Base-by-base conservation (phyloP, 2,329 filamentous ascomycete genomes). In the Emergomyces orientalis region DNA sequence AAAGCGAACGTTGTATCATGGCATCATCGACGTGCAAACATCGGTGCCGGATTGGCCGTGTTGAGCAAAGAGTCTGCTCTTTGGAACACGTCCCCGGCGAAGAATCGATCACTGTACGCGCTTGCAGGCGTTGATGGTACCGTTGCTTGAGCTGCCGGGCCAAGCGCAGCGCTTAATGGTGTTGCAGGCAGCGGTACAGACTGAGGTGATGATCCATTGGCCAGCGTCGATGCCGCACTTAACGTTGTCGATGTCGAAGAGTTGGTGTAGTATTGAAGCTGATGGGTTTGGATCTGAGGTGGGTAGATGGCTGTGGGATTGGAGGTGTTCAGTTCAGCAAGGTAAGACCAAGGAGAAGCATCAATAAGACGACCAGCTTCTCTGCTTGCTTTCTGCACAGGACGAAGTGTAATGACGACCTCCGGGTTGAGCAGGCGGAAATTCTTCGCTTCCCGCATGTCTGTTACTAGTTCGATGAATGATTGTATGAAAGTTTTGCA, bases 91-190 rank as follows among this genome's bases (percentile, higher is more conserved):
- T 80, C 77, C 3, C 79, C 79, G 51, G 77, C 76, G 66, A 81
- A 81, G 63, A 79, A 79, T 41, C 75, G 75, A 66, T 80, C 78
- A 62, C 78, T 77, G 65, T 79, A 79, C 14, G 77, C 76, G 67
- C 74, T 79, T n/a, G 77, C 77, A 6, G 77, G 78, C 0, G 78
- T 79, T 2, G 84, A 89, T 3, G 90, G 89, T 13, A 96, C 87
- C 0, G 91, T 97, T 0, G 92, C 91, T 75, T 96, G 57, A 34
- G 57, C 57, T 25, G 92, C 92, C 6, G 92, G 91, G 0, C 92
- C 93, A 5, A 97, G 81, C 1, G 92, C 92, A 19, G 91, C 92
- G 69, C 90, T 94, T 65, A 96, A 83, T 8, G 93, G 92, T 1
- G 92, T 97, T 70, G 94, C 91, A 9, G 92, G 91, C 45, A 91